Conservation (phyloP, 2,329 filamentous ascomycete species). For the Xylogone sp. region DNA sequence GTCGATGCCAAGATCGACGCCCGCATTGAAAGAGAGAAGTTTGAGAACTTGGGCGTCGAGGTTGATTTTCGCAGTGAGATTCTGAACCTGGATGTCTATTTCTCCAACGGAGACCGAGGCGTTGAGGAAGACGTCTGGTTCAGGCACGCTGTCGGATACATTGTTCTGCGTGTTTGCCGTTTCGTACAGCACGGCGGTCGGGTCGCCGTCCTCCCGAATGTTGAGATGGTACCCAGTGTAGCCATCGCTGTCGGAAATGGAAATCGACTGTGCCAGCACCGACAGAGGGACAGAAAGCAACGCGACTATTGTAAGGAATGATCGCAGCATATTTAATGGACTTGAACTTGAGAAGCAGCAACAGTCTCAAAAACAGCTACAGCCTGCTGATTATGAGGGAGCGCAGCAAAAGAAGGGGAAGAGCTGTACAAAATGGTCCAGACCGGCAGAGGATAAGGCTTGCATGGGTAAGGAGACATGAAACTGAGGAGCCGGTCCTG, state of each 20-base stretch:
- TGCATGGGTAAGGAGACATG: background rate
- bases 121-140: constrained; percentile 58
- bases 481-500: background rate
- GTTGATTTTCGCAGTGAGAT: constrained; percentile 58
- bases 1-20: constrained; percentile 55
- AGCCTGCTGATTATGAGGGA: background rate
- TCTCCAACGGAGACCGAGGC: constrained; percentile 53
- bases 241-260: constrained; percentile 26
- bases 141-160: constrained; percentile 36
- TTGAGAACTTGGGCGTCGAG: constrained; percentile 55
- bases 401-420: background rate
- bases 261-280: constrained; percentile 29
- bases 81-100: constrained; percentile 55
- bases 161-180: constrained; percentile 45
- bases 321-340: background rate
- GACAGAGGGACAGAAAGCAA: constrained; percentile 24
- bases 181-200: constrained; percentile 47
- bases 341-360: background rate
- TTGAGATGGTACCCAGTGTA: constrained; percentile 54
- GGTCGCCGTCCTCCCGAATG: constrained; percentile 39
- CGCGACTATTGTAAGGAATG: constrained; percentile 5
- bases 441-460: background rate
- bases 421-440: background rate
- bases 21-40: constrained; percentile 57
- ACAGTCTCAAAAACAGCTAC: background rate